Evolutionary conservation across 257 asterid genomes (phyloP).

Genomic region (Przewalskia tangutica): DNA sequence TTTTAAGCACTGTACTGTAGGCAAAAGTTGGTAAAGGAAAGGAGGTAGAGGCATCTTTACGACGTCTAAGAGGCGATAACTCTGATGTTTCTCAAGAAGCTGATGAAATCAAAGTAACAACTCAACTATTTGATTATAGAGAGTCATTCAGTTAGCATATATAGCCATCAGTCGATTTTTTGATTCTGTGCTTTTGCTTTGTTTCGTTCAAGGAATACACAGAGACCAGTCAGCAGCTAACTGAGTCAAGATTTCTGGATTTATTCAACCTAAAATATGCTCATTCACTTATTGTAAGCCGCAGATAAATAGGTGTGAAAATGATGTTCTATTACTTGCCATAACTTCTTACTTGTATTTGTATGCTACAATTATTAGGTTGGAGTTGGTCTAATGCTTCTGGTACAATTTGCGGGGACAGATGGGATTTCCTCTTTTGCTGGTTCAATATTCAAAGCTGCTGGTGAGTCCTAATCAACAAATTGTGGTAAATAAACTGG

Average conservation of each 20-base stretch:
- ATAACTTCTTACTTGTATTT: neutral
- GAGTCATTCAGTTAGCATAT: neutral
- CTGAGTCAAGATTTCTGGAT: conserved; percentile 18
- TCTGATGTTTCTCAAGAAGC: conserved; percentile 22
- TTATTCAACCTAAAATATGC: conserved; percentile 20
- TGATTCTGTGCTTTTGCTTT: neutral
- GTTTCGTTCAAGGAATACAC: conserved; percentile 16
- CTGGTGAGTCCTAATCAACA: conserved; percentile 9
- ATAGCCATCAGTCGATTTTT: neutral
- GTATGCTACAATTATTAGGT: conserved; percentile 9
- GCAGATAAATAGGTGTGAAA: neutral
- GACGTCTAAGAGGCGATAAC: conserved; percentile 14
- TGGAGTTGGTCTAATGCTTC: conserved; percentile 22
- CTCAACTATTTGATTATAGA: neutral
- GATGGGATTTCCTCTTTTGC: conserved; percentile 24
- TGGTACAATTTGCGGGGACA: conserved; percentile 26
- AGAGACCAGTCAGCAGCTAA: neutral
- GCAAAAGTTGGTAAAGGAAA: conserved; percentile 17
- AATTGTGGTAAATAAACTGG: neutral
- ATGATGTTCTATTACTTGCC: neutral
- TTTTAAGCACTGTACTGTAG: neutral
- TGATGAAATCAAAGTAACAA: conserved; percentile 14
- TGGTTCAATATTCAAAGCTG: conserved; percentile 20
- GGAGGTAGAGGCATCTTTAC: conserved; percentile 12
- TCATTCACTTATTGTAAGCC: conserved; percentile 23